Conservation (phyloP, 345 rosid species). For the Aegle marmelos region DNA sequence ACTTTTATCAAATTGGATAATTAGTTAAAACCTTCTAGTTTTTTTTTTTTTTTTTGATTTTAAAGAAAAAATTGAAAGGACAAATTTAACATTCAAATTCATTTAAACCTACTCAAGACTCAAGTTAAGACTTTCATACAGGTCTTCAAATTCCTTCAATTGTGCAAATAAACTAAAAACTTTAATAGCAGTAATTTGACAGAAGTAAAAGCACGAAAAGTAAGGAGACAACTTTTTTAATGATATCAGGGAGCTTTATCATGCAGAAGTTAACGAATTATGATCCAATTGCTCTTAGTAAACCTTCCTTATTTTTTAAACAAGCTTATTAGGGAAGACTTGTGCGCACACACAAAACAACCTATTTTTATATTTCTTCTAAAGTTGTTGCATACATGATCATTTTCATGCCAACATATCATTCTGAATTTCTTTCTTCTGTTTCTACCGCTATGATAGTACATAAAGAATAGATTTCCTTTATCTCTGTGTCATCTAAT, state of each 20-base stretch:
- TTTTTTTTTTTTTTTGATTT: too few species aligned
- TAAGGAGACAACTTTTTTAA: too few species aligned
- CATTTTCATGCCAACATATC: too few species aligned
- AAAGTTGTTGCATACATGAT: too few species aligned
- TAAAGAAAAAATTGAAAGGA: too few species aligned
- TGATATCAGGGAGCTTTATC: background rate
- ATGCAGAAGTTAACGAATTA: background rate
- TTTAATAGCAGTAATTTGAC: background rate
- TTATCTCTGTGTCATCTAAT: slow-evolving; percentile 2
- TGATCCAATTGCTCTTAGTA: background rate
- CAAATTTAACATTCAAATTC: background rate
- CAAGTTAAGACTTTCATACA: too few species aligned
- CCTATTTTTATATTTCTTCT: background rate
- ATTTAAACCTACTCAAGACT: too few species aligned
- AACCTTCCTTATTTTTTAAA: background rate
- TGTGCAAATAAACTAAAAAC: background rate
- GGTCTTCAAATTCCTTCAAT: background rate
- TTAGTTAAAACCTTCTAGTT: background rate
- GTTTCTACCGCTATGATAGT: background rate
- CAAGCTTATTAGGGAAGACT: background rate
- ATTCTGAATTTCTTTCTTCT: background rate
- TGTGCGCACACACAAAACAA: background rate
- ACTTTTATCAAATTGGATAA: background rate
- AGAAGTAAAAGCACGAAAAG: too few species aligned
- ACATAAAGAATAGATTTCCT: background rate